phyloP scores from a whole-genome alignment of 768 basidiomycete genomes.

The Phlegmacium glaucopus region DNA sequence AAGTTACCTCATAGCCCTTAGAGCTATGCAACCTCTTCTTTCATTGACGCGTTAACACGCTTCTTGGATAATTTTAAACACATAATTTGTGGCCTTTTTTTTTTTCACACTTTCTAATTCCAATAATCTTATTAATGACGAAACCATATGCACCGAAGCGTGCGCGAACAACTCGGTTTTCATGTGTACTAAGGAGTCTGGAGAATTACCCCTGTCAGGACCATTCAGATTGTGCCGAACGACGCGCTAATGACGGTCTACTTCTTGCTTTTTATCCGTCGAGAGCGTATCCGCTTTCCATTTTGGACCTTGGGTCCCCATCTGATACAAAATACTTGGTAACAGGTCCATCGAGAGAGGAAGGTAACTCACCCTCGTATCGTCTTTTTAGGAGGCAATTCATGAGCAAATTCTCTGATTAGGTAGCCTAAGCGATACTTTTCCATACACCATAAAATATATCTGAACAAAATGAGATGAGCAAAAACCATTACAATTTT shows the following conservation, averaged over 20 bases:
- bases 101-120: too few species aligned
- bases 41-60: too few species aligned
- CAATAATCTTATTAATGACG: too few species aligned
- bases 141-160: too few species aligned
- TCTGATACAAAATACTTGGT: conserved; percentile 29
- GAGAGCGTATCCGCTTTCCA: conserved; percentile 72
- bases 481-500: too few species aligned
- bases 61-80: too few species aligned
- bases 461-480: conserved; percentile 38
- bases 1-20: background rate
- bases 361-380: conserved; percentile 68
- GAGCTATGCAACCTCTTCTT: too few species aligned
- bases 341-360: background rate
- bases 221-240: too few species aligned
- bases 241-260: conserved; percentile 2
- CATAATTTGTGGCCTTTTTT: too few species aligned
- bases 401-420: conserved; percentile 60
- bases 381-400: conserved; percentile 67
- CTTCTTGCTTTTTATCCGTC: conserved; percentile 38
- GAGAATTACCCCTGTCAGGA: too few species aligned
- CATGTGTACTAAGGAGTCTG: too few species aligned
- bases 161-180: too few species aligned
- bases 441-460: conserved; percentile 83
- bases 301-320: conserved; percentile 75
- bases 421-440: conserved; percentile 63